phyloP scores from a whole-genome alignment of 306 rosid genomes.

The Pyrus betulifolia region DNA sequence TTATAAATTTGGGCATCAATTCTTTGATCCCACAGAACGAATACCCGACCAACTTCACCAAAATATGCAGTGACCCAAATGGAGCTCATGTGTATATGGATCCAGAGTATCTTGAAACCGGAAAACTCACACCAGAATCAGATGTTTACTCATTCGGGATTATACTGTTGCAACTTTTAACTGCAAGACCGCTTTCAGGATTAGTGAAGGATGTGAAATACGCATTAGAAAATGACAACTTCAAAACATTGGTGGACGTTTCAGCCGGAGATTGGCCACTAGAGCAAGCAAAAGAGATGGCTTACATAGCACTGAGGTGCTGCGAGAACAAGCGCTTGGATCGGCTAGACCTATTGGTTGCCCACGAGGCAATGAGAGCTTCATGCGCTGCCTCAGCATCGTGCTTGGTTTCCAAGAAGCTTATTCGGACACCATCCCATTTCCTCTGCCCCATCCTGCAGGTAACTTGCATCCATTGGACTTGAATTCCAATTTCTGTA shows the following conservation, averaged over 20 bases:
- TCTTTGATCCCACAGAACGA: constrained; percentile 41
- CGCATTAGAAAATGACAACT: constrained; percentile 52
- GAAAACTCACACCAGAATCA: constrained; percentile 56
- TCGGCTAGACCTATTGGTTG: constrained; percentile 65
- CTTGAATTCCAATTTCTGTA: background rate
- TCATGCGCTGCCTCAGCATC: constrained; percentile 37
- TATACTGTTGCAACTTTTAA: constrained; percentile 56
- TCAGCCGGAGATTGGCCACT: constrained; percentile 97
- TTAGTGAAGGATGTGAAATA: constrained; percentile 59
- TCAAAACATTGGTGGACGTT: constrained; percentile 52
- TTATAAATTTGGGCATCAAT: constrained; percentile 60
- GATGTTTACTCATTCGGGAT: constrained; percentile 85
- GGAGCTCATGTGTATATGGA: constrained; percentile 47
- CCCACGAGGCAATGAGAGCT: constrained; percentile 64
- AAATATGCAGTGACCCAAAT: constrained; percentile 13
- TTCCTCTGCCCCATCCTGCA: constrained; percentile 91
- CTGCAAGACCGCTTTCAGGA: constrained; percentile 52
- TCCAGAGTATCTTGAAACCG: constrained; percentile 61
- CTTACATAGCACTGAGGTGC: constrained; percentile 72
- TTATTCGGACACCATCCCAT: constrained; percentile 66
- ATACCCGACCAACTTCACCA: constrained; percentile 26
- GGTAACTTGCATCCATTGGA: constrained; percentile 35
- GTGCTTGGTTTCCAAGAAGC: constrained; percentile 48
- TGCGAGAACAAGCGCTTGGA: constrained; percentile 37
- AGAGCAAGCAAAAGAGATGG: constrained; percentile 48